phyloP scores from a whole-genome alignment of 805 yeast genomes.

The Monosporozyma servazzii region DNA sequence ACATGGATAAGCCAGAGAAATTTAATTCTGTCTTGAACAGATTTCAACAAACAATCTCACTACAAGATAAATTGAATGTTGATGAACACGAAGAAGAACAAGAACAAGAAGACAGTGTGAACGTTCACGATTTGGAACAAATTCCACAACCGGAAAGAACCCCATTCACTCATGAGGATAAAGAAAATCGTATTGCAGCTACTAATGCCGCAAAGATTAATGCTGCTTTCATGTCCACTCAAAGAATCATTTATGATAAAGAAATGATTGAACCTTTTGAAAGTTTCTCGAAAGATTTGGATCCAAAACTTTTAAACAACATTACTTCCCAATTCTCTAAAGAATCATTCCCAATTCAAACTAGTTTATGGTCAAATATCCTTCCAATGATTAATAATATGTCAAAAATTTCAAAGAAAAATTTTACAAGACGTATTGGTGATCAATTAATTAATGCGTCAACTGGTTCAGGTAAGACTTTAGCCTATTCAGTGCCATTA shows the following conservation, averaged over 20 bases:
- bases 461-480: slow-evolving; percentile 93
- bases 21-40: slow-evolving; percentile 45
- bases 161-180: not conserved
- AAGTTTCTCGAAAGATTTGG: slow-evolving; percentile 12
- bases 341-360: slow-evolving; percentile 28
- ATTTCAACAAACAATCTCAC: slow-evolving; percentile 37
- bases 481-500: slow-evolving; percentile 80
- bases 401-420: slow-evolving; percentile 21
- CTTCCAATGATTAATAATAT: slow-evolving; percentile 22
- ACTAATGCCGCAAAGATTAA: slow-evolving; percentile 9
- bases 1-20: slow-evolving; percentile 21
- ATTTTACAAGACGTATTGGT: slow-evolving; percentile 49
- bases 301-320: slow-evolving; percentile 29
- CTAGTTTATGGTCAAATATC: slow-evolving; percentile 20
- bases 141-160: slow-evolving; percentile 66
- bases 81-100: slow-evolving; percentile 23
- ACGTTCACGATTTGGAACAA: slow-evolving; percentile 46
- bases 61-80: slow-evolving; percentile 21
- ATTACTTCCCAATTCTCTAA: slow-evolving; percentile 19
- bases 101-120: not conserved
- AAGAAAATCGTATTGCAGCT: not conserved
- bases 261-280: slow-evolving; percentile 20
- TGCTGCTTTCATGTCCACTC: slow-evolving; percentile 26
- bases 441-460: slow-evolving; percentile 86
- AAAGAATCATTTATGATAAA: slow-evolving; percentile 23